Conservation (phyloP, 129 eudicot genomes). For the Sambucus nigra region DNA sequence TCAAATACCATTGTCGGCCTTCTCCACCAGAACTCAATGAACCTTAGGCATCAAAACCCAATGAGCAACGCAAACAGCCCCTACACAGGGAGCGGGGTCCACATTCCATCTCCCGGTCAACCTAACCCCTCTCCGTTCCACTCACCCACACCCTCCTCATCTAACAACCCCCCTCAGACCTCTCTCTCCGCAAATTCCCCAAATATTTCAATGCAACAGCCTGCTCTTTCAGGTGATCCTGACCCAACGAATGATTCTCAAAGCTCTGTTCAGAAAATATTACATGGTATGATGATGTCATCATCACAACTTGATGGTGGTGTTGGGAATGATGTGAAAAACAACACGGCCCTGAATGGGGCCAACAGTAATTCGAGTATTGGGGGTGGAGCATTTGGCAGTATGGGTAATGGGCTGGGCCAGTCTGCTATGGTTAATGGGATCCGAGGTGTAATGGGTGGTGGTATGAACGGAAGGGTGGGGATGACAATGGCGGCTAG, state of each 20-base stretch:
- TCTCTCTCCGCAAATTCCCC: constrained; percentile 57
- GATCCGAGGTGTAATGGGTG: constrained; percentile 50
- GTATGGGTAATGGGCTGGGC: constrained; percentile 53
- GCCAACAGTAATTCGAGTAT: constrained; percentile 17
- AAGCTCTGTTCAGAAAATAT: constrained; percentile 93
- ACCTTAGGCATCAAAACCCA: constrained; percentile 66
- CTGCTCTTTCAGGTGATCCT: constrained; percentile 53
- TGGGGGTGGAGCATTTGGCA: constrained; percentile 41
- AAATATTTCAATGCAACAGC: constrained; percentile 48
- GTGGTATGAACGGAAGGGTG: constrained; percentile 69
- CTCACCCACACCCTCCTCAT: constrained; percentile 58
- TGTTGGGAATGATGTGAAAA: not conserved
- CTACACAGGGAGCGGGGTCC: constrained; percentile 36
- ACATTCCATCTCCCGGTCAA: constrained; percentile 60
- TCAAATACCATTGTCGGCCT: constrained; percentile 52
- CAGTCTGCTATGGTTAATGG: constrained; percentile 69
- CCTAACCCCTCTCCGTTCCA: constrained; percentile 62
- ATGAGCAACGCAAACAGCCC: constrained; percentile 36
- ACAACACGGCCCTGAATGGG: constrained; percentile 39
- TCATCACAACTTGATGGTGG: constrained; percentile 59
- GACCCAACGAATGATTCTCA: constrained; percentile 75
- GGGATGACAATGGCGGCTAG: constrained; percentile 51
- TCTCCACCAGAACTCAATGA: constrained; percentile 75
- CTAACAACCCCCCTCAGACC: constrained; percentile 54
- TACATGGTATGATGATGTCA: constrained; percentile 91